Percentiles rank a stretch among this genome's conserved stretches.
Conservation (phyloP, 2,329 filamentous ascomycete species). For the Dothidotthia symphoricarpi region DNA sequence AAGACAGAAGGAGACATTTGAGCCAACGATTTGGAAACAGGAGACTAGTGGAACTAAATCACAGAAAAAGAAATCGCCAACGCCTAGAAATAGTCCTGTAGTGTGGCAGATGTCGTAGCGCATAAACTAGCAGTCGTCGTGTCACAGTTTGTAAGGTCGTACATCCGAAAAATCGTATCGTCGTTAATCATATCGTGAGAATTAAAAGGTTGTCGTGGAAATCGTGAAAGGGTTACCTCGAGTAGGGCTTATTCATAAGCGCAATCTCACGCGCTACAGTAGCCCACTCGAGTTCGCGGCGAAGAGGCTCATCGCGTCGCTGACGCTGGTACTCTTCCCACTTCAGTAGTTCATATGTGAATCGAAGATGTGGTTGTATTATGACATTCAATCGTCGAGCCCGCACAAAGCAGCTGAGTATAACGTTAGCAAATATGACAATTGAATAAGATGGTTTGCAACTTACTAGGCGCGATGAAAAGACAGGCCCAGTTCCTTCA, state of each 20-base stretch:
- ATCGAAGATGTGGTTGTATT: slow-evolving; percentile 92
- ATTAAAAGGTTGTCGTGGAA: slow-evolving; percentile 5
- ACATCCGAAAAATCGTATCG: slow-evolving; percentile 18
- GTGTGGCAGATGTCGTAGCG: slow-evolving; percentile 4
- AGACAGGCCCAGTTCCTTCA: slow-evolving; percentile 75
- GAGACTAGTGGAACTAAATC: not conserved
- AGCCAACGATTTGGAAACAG: not conserved
- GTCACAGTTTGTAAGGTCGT: slow-evolving; percentile 16
- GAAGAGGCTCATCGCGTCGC: slow-evolving; percentile 54
- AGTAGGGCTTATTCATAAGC: slow-evolving; percentile 92
- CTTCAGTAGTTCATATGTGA: slow-evolving; percentile 88
- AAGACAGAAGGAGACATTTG: not conserved
- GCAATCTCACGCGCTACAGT: slow-evolving; percentile 88
- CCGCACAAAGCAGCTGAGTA: slow-evolving; percentile 75
- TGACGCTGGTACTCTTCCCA: slow-evolving; percentile 81
- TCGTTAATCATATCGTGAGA: slow-evolving; percentile 21
- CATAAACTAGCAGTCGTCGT: slow-evolving; percentile 8
- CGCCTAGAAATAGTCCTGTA: slow-evolving; percentile 4
- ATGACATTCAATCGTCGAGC: slow-evolving; percentile 93
- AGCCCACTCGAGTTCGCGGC: slow-evolving; percentile 86
- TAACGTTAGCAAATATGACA: slow-evolving; percentile 9
- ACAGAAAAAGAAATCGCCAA: slow-evolving; percentile 2
- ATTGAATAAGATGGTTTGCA: not conserved
- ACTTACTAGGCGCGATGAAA: slow-evolving; percentile 84
- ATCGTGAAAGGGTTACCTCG: slow-evolving; percentile 52